A percentile compares a stretch with the other conserved stretches of the same genome.
Conservation (phyloP, 1,139 yeast species). For the Suhomyces yuchorum region DNA sequence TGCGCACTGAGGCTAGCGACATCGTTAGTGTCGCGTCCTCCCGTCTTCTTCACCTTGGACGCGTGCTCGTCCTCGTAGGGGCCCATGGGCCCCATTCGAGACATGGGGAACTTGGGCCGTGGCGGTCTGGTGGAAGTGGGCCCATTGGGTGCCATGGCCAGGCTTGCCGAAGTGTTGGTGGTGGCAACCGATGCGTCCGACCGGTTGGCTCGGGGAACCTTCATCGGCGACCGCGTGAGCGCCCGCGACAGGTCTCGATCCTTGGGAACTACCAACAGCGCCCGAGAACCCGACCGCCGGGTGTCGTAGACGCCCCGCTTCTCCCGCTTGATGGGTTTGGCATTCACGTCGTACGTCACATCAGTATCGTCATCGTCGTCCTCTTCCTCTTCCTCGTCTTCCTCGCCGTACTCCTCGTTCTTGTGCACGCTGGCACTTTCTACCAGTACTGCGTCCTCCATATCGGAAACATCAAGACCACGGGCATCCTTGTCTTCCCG, state of each 20-base stretch:
- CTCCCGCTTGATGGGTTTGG: constrained; percentile 2
- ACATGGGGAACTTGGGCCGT: constrained; percentile 1
- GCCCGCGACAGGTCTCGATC: constrained; percentile 2
- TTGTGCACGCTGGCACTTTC: constrained; percentile 18
- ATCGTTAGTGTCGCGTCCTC: constrained; percentile 14
- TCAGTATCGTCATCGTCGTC: constrained; percentile 9
- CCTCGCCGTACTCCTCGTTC: constrained; percentile 19
- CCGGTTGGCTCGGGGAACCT: constrained; percentile 1
- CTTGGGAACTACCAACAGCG: constrained; percentile 3
- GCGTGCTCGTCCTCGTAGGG: constrained; percentile 13
- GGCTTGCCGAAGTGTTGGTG: neutral
- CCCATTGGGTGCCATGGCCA: neutral
- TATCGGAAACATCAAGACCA: constrained; percentile 21
- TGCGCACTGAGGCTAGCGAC: constrained; percentile 13
- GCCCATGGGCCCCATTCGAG: neutral
- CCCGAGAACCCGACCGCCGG: neutral
- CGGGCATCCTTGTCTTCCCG: constrained; percentile 17
- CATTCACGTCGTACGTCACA: neutral
- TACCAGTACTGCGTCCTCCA: constrained; percentile 22
- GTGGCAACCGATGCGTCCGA: neutral
- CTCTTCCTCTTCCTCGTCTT: constrained; percentile 10
- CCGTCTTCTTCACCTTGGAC: constrained; percentile 11
- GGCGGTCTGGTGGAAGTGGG: neutral
- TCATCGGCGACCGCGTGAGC: constrained; percentile 5
- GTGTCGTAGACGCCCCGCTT: constrained; percentile 5